Evolutionary conservation across 148 eudicot species (phyloP).

Genomic region (Chenopodium formosanum): DNA sequence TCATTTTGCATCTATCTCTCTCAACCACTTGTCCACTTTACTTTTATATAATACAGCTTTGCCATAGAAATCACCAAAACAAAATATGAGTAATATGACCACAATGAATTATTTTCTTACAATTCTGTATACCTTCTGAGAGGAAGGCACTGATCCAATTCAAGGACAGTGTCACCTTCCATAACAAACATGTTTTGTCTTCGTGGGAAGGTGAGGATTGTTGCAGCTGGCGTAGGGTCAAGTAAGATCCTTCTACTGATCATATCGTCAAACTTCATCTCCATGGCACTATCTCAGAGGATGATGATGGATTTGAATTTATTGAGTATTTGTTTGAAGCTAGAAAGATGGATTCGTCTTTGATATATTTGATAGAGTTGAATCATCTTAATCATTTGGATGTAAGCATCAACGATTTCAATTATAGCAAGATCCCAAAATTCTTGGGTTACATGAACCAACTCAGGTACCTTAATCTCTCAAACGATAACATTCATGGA

Average conservation of each 20-base stretch:
- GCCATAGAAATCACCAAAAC: no score
- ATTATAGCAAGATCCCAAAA: neutral
- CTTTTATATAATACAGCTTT: no score
- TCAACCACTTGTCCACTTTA: no score
- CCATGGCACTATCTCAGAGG: no score
- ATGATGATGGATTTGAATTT: no score
- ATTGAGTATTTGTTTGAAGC: neutral
- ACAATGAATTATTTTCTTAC: no score
- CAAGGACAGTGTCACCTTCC: neutral
- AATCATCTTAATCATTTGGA: conserved; percentile 3
- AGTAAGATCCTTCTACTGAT: conserved; percentile 2
- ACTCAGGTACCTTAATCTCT: conserved; percentile 18
- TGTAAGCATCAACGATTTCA: neutral
- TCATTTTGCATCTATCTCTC: no score
- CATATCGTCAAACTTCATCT: conserved; percentile 2
- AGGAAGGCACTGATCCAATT: conserved; percentile 9
- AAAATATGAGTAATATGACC: no score
- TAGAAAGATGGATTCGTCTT: neutral
- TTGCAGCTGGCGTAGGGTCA: conserved; percentile 11
- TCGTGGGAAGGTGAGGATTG: conserved; percentile 8
- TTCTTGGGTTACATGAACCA: conserved; percentile 10
- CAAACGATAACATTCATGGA: neutral
- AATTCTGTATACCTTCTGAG: neutral
- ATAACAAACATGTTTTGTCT: neutral
- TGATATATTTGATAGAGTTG: neutral